Evolutionary conservation across 345 rosid species (phyloP).

Genomic region (Euclidium syriacum): DNA sequence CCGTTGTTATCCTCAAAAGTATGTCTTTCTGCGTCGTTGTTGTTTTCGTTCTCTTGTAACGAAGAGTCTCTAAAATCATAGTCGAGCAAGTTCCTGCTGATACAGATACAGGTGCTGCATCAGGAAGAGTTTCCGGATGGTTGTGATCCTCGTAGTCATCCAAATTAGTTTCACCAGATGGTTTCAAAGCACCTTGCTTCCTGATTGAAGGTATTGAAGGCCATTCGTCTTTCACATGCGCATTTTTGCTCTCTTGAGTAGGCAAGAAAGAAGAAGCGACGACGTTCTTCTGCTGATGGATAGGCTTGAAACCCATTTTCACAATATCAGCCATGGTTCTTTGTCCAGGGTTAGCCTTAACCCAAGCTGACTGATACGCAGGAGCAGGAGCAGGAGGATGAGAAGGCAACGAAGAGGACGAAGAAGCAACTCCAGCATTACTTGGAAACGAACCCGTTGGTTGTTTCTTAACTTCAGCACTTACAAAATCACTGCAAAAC

Average conservation of each 20-base stretch:
- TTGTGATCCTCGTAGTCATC: slow-evolving; percentile 32
- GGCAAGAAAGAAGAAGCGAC: slow-evolving; percentile 3
- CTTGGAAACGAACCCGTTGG: slow-evolving; percentile 22
- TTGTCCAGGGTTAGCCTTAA: slow-evolving; percentile 56
- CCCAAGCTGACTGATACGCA: slow-evolving; percentile 64
- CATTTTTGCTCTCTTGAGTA: slow-evolving; percentile 16
- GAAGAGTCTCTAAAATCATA: slow-evolving; percentile 49
- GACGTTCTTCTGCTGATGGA: slow-evolving; percentile 8
- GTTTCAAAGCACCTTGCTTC: slow-evolving; percentile 45
- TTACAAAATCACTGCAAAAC: slow-evolving; percentile 49
- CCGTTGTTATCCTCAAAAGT: slow-evolving; percentile 57
- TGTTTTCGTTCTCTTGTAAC: slow-evolving; percentile 41
- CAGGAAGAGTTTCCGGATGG: slow-evolving; percentile 23
- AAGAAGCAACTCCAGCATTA: slow-evolving; percentile 44
- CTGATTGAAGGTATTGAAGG: slow-evolving; percentile 56
- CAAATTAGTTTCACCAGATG: slow-evolving; percentile 39
- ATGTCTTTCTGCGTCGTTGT: slow-evolving; percentile 48
- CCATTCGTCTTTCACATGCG: slow-evolving; percentile 43
- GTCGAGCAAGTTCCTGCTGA: slow-evolving; percentile 49
- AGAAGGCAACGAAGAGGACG: slow-evolving; percentile 38
- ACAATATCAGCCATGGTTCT: slow-evolving; percentile 92
- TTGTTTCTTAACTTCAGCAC: slow-evolving; percentile 41
- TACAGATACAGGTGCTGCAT: slow-evolving; percentile 37
- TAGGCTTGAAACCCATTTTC: slow-evolving; percentile 86
- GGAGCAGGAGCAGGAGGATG: too few species aligned